These are phyloP conservation scores for Cyclotella atomus DNA, from an alignment of 108 stramenopile genomes.

Conservation along the genomic window DNA sequence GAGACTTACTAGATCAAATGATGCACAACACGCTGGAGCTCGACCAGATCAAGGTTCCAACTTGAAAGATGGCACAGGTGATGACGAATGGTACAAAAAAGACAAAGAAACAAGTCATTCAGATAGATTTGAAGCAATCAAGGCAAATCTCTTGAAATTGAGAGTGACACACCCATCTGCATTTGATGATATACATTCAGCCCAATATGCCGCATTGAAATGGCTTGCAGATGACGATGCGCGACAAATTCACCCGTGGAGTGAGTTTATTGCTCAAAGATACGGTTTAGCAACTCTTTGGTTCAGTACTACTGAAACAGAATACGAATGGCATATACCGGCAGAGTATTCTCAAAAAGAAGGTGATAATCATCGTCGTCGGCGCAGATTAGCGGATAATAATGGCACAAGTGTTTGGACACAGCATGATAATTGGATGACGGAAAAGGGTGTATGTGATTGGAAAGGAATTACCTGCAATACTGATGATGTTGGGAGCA, in stretches of 20 bases:
- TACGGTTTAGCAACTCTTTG: constrained; percentile 45
- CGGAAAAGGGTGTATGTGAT: constrained; percentile 27
- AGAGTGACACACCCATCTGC: constrained; percentile 12
- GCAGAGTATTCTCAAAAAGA: constrained; percentile 11
- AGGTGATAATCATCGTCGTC: not conserved
- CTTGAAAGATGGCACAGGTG: not conserved
- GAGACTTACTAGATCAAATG: not conserved
- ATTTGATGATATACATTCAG: constrained; percentile 32
- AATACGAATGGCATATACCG: constrained; percentile 35
- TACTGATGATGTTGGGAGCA: constrained; percentile 8
- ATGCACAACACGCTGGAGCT: not conserved
- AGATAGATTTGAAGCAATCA: constrained; percentile 32
- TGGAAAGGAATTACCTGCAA: constrained; percentile 51
- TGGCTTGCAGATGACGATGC: constrained; percentile 50
- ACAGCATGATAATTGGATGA: constrained; percentile 32
- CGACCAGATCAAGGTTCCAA: not conserved
- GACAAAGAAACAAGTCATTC: not conserved
- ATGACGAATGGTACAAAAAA: constrained; percentile 1
- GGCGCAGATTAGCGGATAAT: not conserved
- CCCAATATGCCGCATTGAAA: constrained; percentile 40
- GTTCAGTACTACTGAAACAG: constrained; percentile 40
- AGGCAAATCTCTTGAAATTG: constrained; percentile 3
- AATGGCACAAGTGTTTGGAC: constrained; percentile 25
- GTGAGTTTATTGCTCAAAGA: constrained; percentile 31
- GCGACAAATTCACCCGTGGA: constrained; percentile 33